These are phyloP conservation scores for Saitozyma sp. DNA, from an alignment of 768 basidiomycete species.

Conservation along the genomic window DNA sequence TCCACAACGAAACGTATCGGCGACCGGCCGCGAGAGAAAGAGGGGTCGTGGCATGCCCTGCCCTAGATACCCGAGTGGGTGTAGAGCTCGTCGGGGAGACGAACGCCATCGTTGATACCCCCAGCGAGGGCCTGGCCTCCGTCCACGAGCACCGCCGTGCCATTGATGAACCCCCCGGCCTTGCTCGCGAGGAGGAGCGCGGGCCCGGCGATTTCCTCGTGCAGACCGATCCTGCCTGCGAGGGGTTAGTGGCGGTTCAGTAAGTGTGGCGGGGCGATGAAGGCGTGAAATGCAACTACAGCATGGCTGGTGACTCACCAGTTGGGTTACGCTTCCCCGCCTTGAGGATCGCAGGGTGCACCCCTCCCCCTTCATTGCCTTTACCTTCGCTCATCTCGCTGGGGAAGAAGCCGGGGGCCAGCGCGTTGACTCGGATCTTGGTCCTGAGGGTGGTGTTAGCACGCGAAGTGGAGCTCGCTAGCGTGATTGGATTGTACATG, in stretches of 20 bases:
- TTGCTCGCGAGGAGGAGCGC: constrained; percentile 23
- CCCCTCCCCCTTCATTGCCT: constrained; percentile 15
- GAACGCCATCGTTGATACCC: too few species aligned
- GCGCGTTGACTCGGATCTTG: constrained; percentile 50
- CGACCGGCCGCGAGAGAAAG: too few species aligned
- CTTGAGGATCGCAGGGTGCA: neutral
- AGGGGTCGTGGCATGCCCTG: too few species aligned
- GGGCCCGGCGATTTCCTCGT: constrained; percentile 26
- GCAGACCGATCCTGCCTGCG: neutral
- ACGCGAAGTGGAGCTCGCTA: neutral
- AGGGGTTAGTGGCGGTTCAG: constrained; percentile 6
- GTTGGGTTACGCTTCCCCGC: neutral
- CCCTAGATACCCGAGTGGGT: too few species aligned
- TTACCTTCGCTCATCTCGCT: constrained; percentile 46
- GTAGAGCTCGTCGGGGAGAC: too few species aligned
- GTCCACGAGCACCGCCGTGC: too few species aligned
- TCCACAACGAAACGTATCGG: too few species aligned
- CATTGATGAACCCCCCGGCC: constrained; percentile 21
- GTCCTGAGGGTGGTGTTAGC: constrained; percentile 21
- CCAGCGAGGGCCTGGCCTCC: too few species aligned
- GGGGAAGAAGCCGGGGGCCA: constrained; percentile 49
- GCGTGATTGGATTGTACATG: too few species aligned
- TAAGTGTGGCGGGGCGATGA: too few species aligned
- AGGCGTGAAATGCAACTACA: too few species aligned
- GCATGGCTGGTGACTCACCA: neutral